Percentiles rank a stretch among this genome's conserved stretches.
phyloP scores from a whole-genome alignment of 1,139 yeast species.

The Yamadazyma triangularis region DNA sequence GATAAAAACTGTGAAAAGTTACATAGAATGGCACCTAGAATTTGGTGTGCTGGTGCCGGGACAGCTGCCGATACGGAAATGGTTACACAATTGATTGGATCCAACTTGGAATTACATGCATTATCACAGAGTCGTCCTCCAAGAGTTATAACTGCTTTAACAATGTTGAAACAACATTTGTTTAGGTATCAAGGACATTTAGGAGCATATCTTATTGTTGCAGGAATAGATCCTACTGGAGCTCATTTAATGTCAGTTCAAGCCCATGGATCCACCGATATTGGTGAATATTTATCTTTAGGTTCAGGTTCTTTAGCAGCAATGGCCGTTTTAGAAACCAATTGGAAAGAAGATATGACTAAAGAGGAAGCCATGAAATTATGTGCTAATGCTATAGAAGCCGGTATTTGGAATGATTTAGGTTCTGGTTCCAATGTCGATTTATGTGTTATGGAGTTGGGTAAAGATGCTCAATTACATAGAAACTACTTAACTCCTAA shows the following conservation, averaged over 20 bases:
- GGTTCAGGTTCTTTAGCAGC: constrained; percentile 99
- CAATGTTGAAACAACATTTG: constrained; percentile 89
- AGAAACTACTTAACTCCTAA: constrained; percentile 93
- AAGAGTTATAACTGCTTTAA: constrained; percentile 88
- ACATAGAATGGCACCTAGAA: constrained; percentile 85
- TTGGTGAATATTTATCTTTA: constrained; percentile 85
- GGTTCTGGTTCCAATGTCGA: constrained; percentile 99
- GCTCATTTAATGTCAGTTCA: constrained; percentile 89
- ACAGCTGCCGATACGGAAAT: constrained; percentile 99
- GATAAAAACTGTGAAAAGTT: constrained; percentile 97
- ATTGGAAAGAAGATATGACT: constrained; percentile 74
- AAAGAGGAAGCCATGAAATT: constrained; percentile 85
- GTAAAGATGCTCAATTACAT: constrained; percentile 76
- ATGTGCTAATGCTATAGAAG: constrained; percentile 90
- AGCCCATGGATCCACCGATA: constrained; percentile 97
- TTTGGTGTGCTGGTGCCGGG: constrained; percentile 99
- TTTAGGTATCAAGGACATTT: constrained; percentile 96
- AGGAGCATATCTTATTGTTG: constrained; percentile 95
- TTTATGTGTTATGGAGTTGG: constrained; percentile 91
- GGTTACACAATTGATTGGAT: constrained; percentile 89
- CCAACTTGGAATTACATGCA: constrained; percentile 86
- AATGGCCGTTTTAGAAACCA: constrained; percentile 91
- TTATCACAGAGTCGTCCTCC: constrained; percentile 82
- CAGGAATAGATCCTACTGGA: constrained; percentile 96
- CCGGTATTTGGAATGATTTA: constrained; percentile 98